Evolutionary conservation across 352 stramenopile species (phyloP).

Genomic region (Pythium folliculosum): DNA sequence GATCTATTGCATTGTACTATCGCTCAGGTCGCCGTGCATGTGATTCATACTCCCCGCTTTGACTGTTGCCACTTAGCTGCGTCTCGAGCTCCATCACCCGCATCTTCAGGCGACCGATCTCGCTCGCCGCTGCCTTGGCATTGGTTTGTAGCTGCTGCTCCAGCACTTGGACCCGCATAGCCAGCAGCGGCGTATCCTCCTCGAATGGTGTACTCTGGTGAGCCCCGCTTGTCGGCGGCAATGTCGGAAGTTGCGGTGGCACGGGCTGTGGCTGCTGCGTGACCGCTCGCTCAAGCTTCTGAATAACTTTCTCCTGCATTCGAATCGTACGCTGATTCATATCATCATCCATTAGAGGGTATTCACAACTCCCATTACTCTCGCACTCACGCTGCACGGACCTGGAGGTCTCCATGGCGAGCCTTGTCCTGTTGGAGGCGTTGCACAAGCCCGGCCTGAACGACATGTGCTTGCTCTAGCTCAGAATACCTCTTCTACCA

Average conservation of each 20-base stretch:
- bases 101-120: conserved; percentile 63
- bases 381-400: neutral
- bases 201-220: neutral
- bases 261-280: neutral
- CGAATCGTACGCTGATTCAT: conserved; percentile 54
- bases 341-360: too few relatives aligned
- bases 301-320: conserved; percentile 82
- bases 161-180: conserved; percentile 62
- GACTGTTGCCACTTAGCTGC: conserved; percentile 10
- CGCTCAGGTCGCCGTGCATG: neutral
- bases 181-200: conserved; percentile 30
- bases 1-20: neutral
- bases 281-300: conserved; percentile 72
- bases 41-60: neutral
- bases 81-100: conserved; percentile 67
- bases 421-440: conserved; percentile 67
- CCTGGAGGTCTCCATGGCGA: conserved; percentile 33
- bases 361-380: too few relatives aligned
- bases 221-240: neutral
- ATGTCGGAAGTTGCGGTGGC: neutral
- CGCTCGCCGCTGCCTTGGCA: conserved; percentile 50
- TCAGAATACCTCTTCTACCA: conserved; percentile 40
- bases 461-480: conserved; percentile 72
- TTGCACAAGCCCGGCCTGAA: conserved; percentile 67
- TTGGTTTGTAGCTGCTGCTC: conserved; percentile 73